Evolutionary conservation across 2,329 filamentous ascomycete species (phyloP).

Genomic region (Lecanicillium sp.): DNA sequence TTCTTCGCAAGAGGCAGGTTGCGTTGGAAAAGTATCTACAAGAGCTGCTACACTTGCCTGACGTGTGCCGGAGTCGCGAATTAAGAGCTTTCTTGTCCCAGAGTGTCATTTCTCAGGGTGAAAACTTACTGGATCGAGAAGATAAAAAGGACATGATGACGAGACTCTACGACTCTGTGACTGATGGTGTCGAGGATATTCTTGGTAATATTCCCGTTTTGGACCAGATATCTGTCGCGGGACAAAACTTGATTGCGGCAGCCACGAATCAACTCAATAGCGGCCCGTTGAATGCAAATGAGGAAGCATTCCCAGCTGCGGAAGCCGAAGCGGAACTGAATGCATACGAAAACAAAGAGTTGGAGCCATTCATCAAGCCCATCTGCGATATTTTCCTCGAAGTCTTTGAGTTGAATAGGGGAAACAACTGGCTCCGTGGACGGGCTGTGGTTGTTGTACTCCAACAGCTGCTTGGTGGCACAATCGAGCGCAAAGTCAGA

Average conservation of each 20-base stretch:
- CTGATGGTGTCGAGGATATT: constrained; percentile 97
- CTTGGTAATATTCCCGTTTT: constrained; percentile 91
- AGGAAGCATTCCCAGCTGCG: constrained; percentile 44
- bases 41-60: constrained; percentile 75
- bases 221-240: constrained; percentile 86
- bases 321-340: constrained; percentile 93
- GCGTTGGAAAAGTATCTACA: constrained; percentile 80
- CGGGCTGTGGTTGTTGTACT: constrained; percentile 92
- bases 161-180: constrained; percentile 90
- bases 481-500: constrained; percentile 89
- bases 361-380: constrained; percentile 94
- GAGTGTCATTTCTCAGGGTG: constrained; percentile 62
- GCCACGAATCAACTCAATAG: constrained; percentile 56
- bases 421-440: constrained; percentile 95
- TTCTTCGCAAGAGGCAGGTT: constrained; percentile 77
- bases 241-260: constrained; percentile 81
- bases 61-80: constrained; percentile 90
- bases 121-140: constrained; percentile 47
- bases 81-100: constrained; percentile 88
- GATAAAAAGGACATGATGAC: constrained; percentile 83
- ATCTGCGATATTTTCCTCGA: constrained; percentile 98
- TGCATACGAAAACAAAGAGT: constrained; percentile 81
- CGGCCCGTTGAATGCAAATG: constrained; percentile 41
- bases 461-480: constrained; percentile 90
- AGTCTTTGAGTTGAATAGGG: constrained; percentile 85